A percentile compares a stretch with the other conserved stretches of the same genome.
phyloP scores from a whole-genome alignment of 495 filamentous ascomycete species.

The Aspergillus coremiiformis region DNA sequence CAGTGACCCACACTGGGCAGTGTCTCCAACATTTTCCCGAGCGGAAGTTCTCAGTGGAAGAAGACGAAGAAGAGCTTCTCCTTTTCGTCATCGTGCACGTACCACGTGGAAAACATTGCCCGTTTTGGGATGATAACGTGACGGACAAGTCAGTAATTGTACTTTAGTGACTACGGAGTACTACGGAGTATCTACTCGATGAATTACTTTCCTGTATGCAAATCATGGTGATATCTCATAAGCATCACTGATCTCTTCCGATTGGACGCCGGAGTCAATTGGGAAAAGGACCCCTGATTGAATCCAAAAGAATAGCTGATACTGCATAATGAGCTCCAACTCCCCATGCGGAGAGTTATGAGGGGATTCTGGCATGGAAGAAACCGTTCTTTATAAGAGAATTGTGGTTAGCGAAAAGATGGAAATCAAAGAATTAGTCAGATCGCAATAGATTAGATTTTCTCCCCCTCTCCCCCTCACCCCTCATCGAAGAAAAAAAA shows the following conservation, averaged over 20 bases:
- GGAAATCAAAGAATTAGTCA: neutral
- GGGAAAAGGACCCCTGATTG: too few species aligned
- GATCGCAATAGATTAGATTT: too few species aligned
- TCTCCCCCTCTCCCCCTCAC: slow-evolving; percentile 21
- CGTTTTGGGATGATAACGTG: slow-evolving; percentile 1
- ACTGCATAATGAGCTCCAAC: slow-evolving; percentile 3
- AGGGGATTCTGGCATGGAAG: slow-evolving; percentile 7
- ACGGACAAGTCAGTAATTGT: too few species aligned
- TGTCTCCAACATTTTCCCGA: neutral
- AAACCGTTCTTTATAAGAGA: too few species aligned
- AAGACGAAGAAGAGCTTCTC: too few species aligned
- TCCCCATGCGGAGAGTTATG: slow-evolving; percentile 11
- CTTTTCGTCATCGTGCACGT: slow-evolving; percentile 5
- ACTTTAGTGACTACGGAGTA: too few species aligned
- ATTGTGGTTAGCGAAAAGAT: neutral
- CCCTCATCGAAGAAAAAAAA: neutral
- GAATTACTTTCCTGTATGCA: neutral
- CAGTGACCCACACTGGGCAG: too few species aligned
- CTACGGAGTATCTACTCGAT: neutral
- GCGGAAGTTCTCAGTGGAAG: slow-evolving; percentile 8
- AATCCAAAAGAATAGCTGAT: too few species aligned
- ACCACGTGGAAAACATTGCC: slow-evolving; percentile 19
- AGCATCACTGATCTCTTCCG: neutral
- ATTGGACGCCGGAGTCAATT: too few species aligned
- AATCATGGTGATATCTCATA: neutral